phyloP scores from a whole-genome alignment of 2,329 filamentous ascomycete genomes.

The Alternaria tenuissima region DNA sequence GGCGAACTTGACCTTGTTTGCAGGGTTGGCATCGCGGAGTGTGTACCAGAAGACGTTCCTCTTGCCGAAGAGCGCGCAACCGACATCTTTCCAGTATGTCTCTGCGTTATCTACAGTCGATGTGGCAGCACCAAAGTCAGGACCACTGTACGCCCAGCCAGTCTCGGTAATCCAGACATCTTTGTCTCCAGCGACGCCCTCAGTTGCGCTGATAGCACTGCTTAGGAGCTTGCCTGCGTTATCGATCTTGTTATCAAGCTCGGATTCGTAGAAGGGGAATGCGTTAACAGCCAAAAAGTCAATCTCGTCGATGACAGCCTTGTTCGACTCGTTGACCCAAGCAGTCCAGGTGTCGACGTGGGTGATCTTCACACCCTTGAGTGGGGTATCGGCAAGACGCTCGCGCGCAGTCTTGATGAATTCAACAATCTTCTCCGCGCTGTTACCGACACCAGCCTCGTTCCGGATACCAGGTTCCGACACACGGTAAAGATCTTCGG shows the following conservation, averaged over 20 bases:
- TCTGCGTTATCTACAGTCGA: slow-evolving; percentile 42
- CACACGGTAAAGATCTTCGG: slow-evolving; percentile 69
- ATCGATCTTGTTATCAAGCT: slow-evolving; percentile 47
- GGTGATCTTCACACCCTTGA: slow-evolving; percentile 60
- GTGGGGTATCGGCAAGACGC: slow-evolving; percentile 67
- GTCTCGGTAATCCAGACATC: slow-evolving; percentile 53
- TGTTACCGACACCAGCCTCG: slow-evolving; percentile 68
- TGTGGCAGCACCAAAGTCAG: slow-evolving; percentile 38
- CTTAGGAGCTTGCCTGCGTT: slow-evolving; percentile 52
- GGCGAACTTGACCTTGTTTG: slow-evolving; percentile 66
- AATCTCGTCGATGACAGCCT: slow-evolving; percentile 45
- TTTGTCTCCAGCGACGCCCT: slow-evolving; percentile 42
- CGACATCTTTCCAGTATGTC: slow-evolving; percentile 46
- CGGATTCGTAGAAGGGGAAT: slow-evolving; percentile 50
- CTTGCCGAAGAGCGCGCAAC: slow-evolving; percentile 45
- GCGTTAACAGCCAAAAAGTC: slow-evolving; percentile 51
- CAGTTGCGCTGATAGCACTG: slow-evolving; percentile 38
- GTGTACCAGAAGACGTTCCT: slow-evolving; percentile 50
- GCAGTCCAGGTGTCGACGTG: slow-evolving; percentile 52
- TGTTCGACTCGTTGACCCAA: slow-evolving; percentile 48
- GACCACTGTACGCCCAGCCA: slow-evolving; percentile 47
- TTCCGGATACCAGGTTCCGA: slow-evolving; percentile 72
- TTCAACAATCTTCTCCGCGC: slow-evolving; percentile 67
- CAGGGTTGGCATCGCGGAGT: slow-evolving; percentile 58
- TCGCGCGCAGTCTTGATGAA: slow-evolving; percentile 59